Conservation (phyloP, 2,329 filamentous ascomycete species). For the Talaromyces verruculosus region DNA sequence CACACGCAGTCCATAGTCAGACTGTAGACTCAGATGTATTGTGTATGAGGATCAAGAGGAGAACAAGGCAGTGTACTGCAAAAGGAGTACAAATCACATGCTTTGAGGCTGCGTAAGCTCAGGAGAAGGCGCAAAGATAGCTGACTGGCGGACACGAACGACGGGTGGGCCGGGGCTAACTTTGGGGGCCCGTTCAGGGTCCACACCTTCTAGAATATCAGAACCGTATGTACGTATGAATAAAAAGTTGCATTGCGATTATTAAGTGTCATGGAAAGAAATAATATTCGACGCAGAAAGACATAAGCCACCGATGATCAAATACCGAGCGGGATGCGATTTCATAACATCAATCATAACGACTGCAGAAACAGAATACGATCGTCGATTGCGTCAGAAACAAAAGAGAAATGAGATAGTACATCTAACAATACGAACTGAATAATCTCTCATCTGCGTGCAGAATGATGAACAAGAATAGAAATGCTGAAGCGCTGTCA, state of each 20-base stretch:
- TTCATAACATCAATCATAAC: background rate
- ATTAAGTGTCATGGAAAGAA: background rate
- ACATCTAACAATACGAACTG: background rate
- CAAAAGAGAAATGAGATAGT: background rate
- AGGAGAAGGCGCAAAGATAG: background rate
- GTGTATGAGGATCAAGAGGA: background rate
- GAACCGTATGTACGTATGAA: background rate
- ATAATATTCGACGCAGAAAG: background rate
- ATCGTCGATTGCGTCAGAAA: background rate
- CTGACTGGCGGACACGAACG: background rate
- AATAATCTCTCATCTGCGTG: background rate
- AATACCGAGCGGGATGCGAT: conserved; percentile 11
- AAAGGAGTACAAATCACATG: conserved; percentile 11
- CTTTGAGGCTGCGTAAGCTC: conserved; percentile 8
- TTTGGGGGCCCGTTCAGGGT: background rate
- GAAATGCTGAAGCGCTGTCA: conserved; percentile 19
- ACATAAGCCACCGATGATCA: conserved; percentile 6
- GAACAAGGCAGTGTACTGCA: background rate
- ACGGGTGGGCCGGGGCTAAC: background rate
- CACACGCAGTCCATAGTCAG: conserved; percentile 1
- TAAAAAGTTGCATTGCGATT: background rate
- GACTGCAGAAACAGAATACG: background rate
- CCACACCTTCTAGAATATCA: conserved; percentile 5
- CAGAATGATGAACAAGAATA: conserved; percentile 7
- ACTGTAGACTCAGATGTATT: background rate